Conservation (phyloP, 495 filamentous ascomycete genomes). For the Penicillium odoratum region DNA sequence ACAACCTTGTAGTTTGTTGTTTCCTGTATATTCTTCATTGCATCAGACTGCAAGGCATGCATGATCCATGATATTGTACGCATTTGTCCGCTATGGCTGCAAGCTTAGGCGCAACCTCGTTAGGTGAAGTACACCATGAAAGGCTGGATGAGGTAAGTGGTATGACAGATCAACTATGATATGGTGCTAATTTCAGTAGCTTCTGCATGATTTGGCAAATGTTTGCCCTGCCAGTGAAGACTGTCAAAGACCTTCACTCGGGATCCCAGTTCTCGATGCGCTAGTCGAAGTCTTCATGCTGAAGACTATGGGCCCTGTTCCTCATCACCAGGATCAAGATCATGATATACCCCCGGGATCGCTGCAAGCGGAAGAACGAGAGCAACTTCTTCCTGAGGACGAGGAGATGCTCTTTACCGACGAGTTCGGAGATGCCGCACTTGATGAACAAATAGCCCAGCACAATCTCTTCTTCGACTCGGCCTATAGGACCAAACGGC, state of each 20-base stretch:
- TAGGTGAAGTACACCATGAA: constrained; percentile 64
- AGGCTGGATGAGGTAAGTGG: constrained; percentile 63
- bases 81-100: constrained; percentile 32
- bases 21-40: background rate
- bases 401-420: constrained; percentile 20
- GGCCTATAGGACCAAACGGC: constrained; percentile 24
- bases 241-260: constrained; percentile 26
- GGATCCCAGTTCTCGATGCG: constrained; percentile 49
- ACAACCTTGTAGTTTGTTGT: background rate
- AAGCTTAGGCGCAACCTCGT: constrained; percentile 58
- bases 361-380: background rate
- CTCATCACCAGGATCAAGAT: constrained; percentile 5
- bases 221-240: constrained; percentile 17
- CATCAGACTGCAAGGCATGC: constrained; percentile 12
- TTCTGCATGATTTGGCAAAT: constrained; percentile 48
- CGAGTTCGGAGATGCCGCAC: background rate
- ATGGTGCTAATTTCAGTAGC: constrained; percentile 23
- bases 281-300: constrained; percentile 48
- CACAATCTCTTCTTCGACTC: constrained; percentile 13
- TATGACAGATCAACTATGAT: background rate
- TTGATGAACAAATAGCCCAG: constrained; percentile 7
- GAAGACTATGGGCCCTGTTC: constrained; percentile 1
- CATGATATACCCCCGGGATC: background rate
- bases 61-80: constrained; percentile 16
- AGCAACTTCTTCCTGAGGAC: constrained; percentile 9